Base-by-base conservation (phyloP, 192 early-diverging fungal genomes). In the Coemansia sp. region DNA sequence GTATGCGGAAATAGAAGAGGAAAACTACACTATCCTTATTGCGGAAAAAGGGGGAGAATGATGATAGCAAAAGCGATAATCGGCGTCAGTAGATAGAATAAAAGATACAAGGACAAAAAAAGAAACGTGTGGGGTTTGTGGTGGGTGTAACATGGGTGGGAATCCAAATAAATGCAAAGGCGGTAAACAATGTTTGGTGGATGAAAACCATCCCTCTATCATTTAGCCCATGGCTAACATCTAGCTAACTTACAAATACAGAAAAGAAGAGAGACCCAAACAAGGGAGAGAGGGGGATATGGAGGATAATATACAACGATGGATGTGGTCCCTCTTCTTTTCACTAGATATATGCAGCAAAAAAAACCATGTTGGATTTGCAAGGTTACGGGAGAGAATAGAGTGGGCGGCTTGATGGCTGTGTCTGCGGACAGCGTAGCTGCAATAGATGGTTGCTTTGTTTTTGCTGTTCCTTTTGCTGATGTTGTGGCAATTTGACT, bases 81-180 rank as follows among this genome's bases (percentile, higher is more conserved):
- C 7, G 4, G 39, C n/a, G 57, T 40, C 39, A 12, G 36, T 6
- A 16, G 4, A 16, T 41, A 16, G 52, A 61, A 61, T 16, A 37
- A 41, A 63, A 21, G 41, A 65, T 26, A 15, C 10, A 54, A 66
- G 41, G 13, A 57, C 43, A 57, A 37, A n/a, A 43, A 42, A 41
- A 54, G 51, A 54, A 43, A 13, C 4, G 42, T 43, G 13, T 0
- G 47, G 11, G 26, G 26, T 26, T 26, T 26, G 26, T 26, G 26
- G 26, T 26, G 0, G 26, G 26, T n/a, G n/a, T n/a, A n/a, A n/a
- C n/a, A n/a, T n/a, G n/a, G n/a, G n/a, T 26, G 0, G 26, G 26
- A 26, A 26, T 26, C 26, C 26, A 26, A 26, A 26, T 3, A 26
- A 26, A 26, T 26, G 26, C 26, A 26, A 26, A 26, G 26, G 3